Percentiles rank a stretch among this genome's conserved stretches.
phyloP scores from a whole-genome alignment of 2,329 filamentous ascomycete species.

The Talaromyces verruculosus region DNA sequence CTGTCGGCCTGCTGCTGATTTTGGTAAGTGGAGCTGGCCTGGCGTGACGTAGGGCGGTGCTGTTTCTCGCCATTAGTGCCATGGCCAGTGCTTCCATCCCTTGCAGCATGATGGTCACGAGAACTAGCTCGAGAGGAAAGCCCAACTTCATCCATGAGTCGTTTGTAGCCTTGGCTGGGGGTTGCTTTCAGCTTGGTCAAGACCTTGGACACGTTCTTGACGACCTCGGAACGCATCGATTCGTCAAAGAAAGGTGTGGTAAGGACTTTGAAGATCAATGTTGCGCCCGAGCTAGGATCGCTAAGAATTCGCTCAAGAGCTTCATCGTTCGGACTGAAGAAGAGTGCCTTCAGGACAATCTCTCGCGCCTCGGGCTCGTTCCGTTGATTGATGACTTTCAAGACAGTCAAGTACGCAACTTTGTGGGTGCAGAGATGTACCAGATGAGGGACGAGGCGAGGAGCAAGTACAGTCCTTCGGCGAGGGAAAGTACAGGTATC shows the following conservation, averaged over 20 bases:
- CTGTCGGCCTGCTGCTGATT: constrained; percentile 41
- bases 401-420: constrained; percentile 92
- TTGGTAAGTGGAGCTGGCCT: constrained; percentile 39
- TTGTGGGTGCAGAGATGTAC: constrained; percentile 98
- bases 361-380: constrained; percentile 91
- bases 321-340: constrained; percentile 85
- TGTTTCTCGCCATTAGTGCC: constrained; percentile 42
- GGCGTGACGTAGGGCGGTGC: constrained; percentile 44
- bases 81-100: constrained; percentile 37
- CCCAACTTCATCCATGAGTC: constrained; percentile 97
- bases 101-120: constrained; percentile 42
- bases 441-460: constrained; percentile 85
- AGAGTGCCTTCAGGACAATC: constrained; percentile 82
- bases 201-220: constrained; percentile 89
- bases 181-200: constrained; percentile 88
- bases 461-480: constrained; percentile 86
- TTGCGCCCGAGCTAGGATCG: constrained; percentile 89
- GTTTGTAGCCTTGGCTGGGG: constrained; percentile 94
- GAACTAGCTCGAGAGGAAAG: constrained; percentile 59
- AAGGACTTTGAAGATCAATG: constrained; percentile 96
- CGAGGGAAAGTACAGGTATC: constrained; percentile 96
- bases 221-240: constrained; percentile 78
- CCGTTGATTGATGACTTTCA: constrained; percentile 98
- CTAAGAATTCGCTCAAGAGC: constrained; percentile 85
- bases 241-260: constrained; percentile 98